phyloP scores from a whole-genome alignment of 805 yeast species.

The Wickerhamiella siamensis region DNA sequence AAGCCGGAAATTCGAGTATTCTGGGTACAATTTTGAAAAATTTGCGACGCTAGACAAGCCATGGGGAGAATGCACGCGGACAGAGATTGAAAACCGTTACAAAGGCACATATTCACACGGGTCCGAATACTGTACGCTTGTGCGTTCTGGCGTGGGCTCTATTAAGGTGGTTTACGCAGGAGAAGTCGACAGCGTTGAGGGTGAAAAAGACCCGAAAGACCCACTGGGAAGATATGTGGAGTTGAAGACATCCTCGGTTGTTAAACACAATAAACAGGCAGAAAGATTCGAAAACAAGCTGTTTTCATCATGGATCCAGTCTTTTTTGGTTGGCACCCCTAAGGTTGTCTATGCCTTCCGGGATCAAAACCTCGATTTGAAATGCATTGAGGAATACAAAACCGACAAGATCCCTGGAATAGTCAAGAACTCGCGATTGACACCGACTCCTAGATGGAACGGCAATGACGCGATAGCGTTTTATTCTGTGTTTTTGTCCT shows the following conservation, averaged over 20 bases:
- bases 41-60: slow-evolving; percentile 69
- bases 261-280: slow-evolving; percentile 44
- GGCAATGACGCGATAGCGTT: slow-evolving; percentile 73
- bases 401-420: slow-evolving; percentile 61
- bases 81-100: slow-evolving; percentile 50
- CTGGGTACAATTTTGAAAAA: slow-evolving; percentile 72
- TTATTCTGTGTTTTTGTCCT: slow-evolving; percentile 71
- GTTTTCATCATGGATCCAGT: slow-evolving; percentile 81
- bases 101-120: slow-evolving; percentile 49
- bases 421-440: slow-evolving; percentile 9
- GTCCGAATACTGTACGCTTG: slow-evolving; percentile 70
- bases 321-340: slow-evolving; percentile 77
- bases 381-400: slow-evolving; percentile 56
- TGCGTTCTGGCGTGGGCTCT: slow-evolving; percentile 70
- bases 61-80: slow-evolving; percentile 53
- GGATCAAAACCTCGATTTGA: slow-evolving; percentile 51
- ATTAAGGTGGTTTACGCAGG: slow-evolving; percentile 62
- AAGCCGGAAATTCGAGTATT: slow-evolving; percentile 21
- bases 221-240: slow-evolving; percentile 68
- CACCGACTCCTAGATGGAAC: slow-evolving; percentile 30
- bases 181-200: slow-evolving; percentile 85
- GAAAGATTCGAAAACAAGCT: slow-evolving; percentile 56
- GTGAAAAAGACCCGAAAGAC: slow-evolving; percentile 36
- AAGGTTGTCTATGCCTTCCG: slow-evolving; percentile 74
- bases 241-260: slow-evolving; percentile 53